Conservation (phyloP, 2,329 filamentous ascomycete genomes). For the Chaetomiaceae sp. region DNA sequence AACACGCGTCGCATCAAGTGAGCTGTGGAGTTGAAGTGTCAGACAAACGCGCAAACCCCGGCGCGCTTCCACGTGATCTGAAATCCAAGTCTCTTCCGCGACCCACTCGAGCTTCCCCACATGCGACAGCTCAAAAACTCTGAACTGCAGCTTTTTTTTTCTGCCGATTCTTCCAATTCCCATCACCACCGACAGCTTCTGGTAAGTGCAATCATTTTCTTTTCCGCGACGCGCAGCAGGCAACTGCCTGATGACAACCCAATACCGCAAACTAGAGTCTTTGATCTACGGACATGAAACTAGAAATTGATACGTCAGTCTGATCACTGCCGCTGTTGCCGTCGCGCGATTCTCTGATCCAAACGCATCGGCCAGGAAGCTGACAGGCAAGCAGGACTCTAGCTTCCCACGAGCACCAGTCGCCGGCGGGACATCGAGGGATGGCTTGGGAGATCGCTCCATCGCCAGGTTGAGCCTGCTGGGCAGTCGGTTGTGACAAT, state of each 20-base stretch:
- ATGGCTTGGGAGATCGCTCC: background rate
- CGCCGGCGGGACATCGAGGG: background rate
- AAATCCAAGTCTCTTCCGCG: background rate
- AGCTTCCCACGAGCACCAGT: constrained; percentile 14
- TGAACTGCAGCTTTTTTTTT: constrained; percentile 21
- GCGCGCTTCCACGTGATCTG: constrained; percentile 30
- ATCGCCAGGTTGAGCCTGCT: background rate
- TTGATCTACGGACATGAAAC: constrained; percentile 86
- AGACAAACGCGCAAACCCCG: too few species aligned
- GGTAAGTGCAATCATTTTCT: constrained; percentile 27
- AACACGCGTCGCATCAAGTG: too few species aligned
- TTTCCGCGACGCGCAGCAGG: constrained; percentile 13
- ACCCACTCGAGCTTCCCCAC: constrained; percentile 19
- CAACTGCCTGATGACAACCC: constrained; percentile 68
- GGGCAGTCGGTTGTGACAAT: background rate
- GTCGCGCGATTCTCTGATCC: constrained; percentile 14
- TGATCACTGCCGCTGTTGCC: constrained; percentile 49
- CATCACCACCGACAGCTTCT: constrained; percentile 18
- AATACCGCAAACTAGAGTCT: constrained; percentile 97
- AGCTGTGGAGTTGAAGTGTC: too few species aligned
- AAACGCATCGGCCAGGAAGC: constrained; percentile 10
- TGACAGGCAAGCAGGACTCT: constrained; percentile 29
- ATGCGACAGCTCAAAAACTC: constrained; percentile 27
- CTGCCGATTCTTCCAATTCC: constrained; percentile 19
- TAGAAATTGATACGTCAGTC: constrained; percentile 85